A percentile compares a stretch with the other conserved stretches of the same genome.
Evolutionary conservation across 805 yeast species (phyloP).

Genomic region (Saccharomyces eubayanus): DNA sequence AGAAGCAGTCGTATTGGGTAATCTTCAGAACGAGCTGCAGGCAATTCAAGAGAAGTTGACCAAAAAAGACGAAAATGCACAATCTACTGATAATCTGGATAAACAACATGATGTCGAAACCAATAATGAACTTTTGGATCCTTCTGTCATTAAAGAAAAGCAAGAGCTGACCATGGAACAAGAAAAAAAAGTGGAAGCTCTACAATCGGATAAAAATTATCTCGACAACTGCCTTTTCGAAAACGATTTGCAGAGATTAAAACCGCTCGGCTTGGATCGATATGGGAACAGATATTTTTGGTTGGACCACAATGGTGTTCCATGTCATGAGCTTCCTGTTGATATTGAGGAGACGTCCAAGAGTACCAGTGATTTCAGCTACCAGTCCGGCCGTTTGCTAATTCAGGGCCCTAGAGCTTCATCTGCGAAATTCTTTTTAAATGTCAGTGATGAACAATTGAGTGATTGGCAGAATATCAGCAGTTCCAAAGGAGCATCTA

Average conservation of each 20-base stretch:
- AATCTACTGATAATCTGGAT: constrained; percentile 7
- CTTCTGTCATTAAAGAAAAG: constrained; percentile 7
- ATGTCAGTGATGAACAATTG: constrained; percentile 23
- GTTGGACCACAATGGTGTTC: constrained; percentile 83
- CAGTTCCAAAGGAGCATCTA: constrained; percentile 12
- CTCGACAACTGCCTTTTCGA: constrained; percentile 58
- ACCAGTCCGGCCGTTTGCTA: constrained; percentile 79
- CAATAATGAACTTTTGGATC: background rate
- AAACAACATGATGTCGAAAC: constrained; percentile 10
- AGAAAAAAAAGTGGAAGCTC: constrained; percentile 30
- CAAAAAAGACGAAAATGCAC: constrained; percentile 15
- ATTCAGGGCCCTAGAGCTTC: constrained; percentile 78
- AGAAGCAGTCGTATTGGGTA: constrained; percentile 11
- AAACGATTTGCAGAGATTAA: constrained; percentile 69
- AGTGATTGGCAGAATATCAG: constrained; percentile 24
- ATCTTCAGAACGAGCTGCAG: constrained; percentile 4
- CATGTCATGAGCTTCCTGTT: constrained; percentile 35
- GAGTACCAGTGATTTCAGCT: constrained; percentile 44
- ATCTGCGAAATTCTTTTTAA: constrained; percentile 32
- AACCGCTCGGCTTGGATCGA: constrained; percentile 73
- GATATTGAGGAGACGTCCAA: constrained; percentile 37
- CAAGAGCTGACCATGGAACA: constrained; percentile 21
- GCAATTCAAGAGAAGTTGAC: constrained; percentile 1
- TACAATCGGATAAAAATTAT: constrained; percentile 41
- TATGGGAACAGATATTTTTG: constrained; percentile 88